Conservation (phyloP, 495 filamentous ascomycete genomes). For the Penicillium alfredii region DNA sequence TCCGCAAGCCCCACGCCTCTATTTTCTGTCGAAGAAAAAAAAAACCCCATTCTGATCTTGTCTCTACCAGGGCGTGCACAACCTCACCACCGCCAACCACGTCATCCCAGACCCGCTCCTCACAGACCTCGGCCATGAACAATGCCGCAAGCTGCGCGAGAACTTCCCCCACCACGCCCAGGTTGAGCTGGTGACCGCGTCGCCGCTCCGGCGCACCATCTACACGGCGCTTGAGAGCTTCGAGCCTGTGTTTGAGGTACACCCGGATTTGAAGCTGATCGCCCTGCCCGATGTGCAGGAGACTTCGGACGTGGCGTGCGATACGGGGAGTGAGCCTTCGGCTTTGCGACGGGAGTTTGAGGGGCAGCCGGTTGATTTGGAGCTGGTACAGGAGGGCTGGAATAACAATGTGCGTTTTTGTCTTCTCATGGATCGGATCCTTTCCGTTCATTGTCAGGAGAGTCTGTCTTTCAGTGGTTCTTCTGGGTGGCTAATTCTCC, state of each 20-base stretch:
- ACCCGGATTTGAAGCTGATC: conserved; percentile 50
- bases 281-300: conserved; percentile 80
- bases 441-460: too few species aligned
- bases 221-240: conserved; percentile 75
- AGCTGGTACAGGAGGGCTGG: conserved; percentile 58
- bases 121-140: conserved; percentile 66
- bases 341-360: conserved; percentile 60
- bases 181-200: conserved; percentile 70
- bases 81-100: conserved; percentile 68
- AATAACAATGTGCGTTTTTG: conserved; percentile 60
- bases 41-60: too few species aligned
- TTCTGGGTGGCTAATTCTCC: too few species aligned
- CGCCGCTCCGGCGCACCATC: conserved; percentile 77
- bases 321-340: conserved; percentile 58
- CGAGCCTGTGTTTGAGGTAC: conserved; percentile 42
- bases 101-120: conserved; percentile 69
- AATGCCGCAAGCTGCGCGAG: conserved; percentile 60
- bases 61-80: conserved; percentile 70
- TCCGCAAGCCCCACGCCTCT: too few species aligned
- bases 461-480: too few species aligned
- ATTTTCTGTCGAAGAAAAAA: too few species aligned
- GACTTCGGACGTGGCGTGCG: conserved; percentile 68
- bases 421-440: too few species aligned
- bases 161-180: conserved; percentile 59
- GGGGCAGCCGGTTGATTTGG: conserved; percentile 56